Evolutionary conservation across 148 eudicot species (phyloP), one percentile per base, ranked within the genome.

Genomic region (Polygonum maritimum): DNA sequence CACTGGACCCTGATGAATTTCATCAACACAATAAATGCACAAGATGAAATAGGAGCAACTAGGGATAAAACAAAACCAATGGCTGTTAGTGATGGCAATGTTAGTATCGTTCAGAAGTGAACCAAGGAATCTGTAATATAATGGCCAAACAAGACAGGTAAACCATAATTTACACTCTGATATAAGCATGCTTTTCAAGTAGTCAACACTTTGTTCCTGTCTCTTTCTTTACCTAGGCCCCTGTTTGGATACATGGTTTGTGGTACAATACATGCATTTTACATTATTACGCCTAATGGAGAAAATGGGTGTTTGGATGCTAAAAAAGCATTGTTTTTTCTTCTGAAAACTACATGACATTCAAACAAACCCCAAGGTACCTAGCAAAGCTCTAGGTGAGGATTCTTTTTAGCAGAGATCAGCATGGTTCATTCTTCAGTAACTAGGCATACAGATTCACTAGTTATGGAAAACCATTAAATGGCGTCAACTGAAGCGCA

Each of bases 1-100:
- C 51, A 80, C 86, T 48, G 80, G 75, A 73, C 55, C 81, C 93
- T 89, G 82, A 26, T 75, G 39, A 48, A 48, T 73, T 26, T 15
- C 10, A 67, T 67, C 22, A 36, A n/a, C 44, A 15, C 44, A 67
- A 36, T 19, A 65, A 36, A 67, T 35, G 71, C 60, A 54, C 10
- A 65, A 19, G 44, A 67, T 67, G 16, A 35, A 67, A 14, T 33
- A 36, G 19, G 71, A 65, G 40, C 71, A 13, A 65, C 15, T 35
- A 36, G 21, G 21, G 7, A 4, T 5, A 13, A 9, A 3, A 67
- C 5, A 2, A 54, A 21, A 36, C 7, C 19, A 67, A 67, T 67
- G 45, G 71, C 10, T 7, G 15, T 15, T 13, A 65, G 70, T 13
- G 40, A 14, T 13, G 41, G 3, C 19, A 35, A 65, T 16, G 1